Evolutionary conservation across 1,139 yeast species (phyloP).

Genomic region (Candida sp.): DNA sequence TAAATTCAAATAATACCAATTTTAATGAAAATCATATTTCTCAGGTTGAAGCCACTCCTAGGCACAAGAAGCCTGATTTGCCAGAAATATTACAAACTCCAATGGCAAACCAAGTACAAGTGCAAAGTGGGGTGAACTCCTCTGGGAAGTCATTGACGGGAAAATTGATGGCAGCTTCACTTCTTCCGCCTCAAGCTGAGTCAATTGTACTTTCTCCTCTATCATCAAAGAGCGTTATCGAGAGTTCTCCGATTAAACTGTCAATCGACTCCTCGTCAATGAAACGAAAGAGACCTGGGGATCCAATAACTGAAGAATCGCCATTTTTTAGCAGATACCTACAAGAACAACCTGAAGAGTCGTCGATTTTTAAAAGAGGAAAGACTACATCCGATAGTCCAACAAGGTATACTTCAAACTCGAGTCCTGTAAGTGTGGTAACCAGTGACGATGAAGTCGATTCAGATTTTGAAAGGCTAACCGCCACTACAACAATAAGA

Average conservation of each 20-base stretch:
- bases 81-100: neutral
- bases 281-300: conserved; percentile 28
- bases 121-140: neutral
- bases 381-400: neutral
- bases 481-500: conserved; percentile 6
- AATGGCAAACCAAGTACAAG: neutral
- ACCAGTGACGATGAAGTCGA: conserved; percentile 5
- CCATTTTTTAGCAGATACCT: conserved; percentile 25
- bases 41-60: conserved; percentile 7
- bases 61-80: neutral
- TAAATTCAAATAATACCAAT: neutral
- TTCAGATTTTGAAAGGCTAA: conserved; percentile 11
- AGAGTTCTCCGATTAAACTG: neutral
- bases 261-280: neutral
- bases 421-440: neutral
- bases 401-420: neutral
- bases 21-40: neutral
- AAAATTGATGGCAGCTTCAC: neutral
- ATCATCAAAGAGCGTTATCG: neutral
- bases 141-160: neutral
- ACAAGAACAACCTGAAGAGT: conserved; percentile 18
- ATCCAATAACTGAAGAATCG: conserved; percentile 28
- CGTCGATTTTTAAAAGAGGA: neutral
- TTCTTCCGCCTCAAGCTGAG: neutral
- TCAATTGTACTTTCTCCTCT: neutral